Conservation (phyloP, 176 grass and related monocot genomes). For the Poa annua region DNA sequence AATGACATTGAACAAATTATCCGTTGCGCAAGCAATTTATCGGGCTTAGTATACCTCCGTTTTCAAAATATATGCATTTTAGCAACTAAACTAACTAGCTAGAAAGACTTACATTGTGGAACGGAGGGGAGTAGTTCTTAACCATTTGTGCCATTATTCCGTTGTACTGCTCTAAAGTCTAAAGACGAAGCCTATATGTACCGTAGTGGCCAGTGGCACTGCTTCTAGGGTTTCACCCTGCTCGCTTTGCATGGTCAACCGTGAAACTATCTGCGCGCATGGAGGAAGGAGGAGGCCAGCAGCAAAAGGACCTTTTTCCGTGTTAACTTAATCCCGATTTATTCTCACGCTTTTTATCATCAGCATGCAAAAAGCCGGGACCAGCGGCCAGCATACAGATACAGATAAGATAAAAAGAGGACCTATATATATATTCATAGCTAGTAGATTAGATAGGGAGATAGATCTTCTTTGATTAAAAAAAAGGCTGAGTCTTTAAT, state of each 20-base stretch:
- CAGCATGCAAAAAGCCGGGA: slow-evolving; percentile 48
- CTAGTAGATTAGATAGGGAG: slow-evolving; percentile 28
- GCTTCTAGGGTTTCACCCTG: slow-evolving; percentile 42
- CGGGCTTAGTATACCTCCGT: no score
- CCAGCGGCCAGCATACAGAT: slow-evolving; percentile 34
- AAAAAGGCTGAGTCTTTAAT: slow-evolving; percentile 50
- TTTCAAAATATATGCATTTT: no score
- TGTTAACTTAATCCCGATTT: slow-evolving; percentile 28
- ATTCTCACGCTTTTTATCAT: slow-evolving; percentile 59
- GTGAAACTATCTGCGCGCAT: slow-evolving; percentile 30
- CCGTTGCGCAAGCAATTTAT: no score
- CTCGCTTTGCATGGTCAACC: not conserved
- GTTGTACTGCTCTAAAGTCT: not conserved
- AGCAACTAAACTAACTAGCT: no score
- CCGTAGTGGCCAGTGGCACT: not conserved
- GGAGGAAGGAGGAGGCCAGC: slow-evolving; percentile 29
- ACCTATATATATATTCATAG: slow-evolving; percentile 32
- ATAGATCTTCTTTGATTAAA: slow-evolving; percentile 41
- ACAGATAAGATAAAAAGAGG: slow-evolving; percentile 53
- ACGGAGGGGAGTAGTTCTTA: no score
- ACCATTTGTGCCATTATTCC: slow-evolving; percentile 59
- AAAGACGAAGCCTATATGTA: no score
- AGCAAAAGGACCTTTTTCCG: slow-evolving; percentile 49
- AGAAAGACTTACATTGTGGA: no score
- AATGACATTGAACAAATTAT: no score